Evolutionary conservation across 176 grass and related monocot genomes (phyloP).

Genomic region (Canna indica): DNA sequence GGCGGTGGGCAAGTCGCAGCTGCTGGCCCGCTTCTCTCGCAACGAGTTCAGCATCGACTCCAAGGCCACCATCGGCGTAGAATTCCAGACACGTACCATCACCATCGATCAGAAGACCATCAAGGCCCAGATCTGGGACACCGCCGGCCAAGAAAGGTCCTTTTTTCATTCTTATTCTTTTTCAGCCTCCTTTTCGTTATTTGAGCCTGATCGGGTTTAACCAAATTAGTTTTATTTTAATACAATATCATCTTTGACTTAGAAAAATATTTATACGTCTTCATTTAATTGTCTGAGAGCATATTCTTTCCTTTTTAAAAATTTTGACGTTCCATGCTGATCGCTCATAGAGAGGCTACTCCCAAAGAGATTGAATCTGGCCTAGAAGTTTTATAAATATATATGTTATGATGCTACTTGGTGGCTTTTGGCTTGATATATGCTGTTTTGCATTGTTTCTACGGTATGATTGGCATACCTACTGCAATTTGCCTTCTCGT

Average conservation of each 20-base stretch:
- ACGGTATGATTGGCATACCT: not conserved
- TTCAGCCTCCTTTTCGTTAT: not conserved
- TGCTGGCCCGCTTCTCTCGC: conserved; percentile 85
- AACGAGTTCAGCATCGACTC: conserved; percentile 96
- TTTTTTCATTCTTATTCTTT: not conserved
- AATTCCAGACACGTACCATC: conserved; percentile 85
- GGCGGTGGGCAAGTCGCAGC: conserved; percentile 92
- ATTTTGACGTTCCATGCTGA: not conserved
- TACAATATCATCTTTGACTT: too few relatives aligned
- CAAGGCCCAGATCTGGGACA: conserved; percentile 99
- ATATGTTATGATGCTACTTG: not conserved
- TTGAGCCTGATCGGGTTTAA: not conserved
- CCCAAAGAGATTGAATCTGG: not conserved
- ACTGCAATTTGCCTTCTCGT: not conserved
- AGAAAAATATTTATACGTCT: too few relatives aligned
- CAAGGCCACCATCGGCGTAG: conserved; percentile 92
- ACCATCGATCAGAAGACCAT: conserved; percentile 56
- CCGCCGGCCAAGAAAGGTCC: conserved; percentile 46
- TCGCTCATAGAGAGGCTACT: not conserved
- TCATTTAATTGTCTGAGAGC: too few relatives aligned
- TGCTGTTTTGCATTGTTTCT: not conserved
- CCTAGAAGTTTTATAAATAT: not conserved
- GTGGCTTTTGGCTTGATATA: too few relatives aligned
- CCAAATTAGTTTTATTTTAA: not conserved
- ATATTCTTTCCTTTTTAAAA: too few relatives aligned